These are phyloP conservation scores for Poteriospumella lacustris DNA, from an alignment of 108 stramenopile genomes.

Conservation along the genomic window DNA sequence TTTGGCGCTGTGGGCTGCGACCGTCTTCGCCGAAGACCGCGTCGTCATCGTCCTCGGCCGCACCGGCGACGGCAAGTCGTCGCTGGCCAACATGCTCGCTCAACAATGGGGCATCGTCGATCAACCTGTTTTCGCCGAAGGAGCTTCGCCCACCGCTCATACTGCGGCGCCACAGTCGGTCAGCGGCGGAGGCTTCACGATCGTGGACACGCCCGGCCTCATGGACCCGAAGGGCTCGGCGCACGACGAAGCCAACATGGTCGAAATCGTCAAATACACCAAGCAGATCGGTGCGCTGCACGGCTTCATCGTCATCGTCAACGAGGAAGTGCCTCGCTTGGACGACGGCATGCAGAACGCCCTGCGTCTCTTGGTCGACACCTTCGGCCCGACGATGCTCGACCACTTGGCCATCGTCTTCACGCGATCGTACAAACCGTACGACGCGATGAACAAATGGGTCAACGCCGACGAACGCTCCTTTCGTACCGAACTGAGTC, in stretches of 20 bases:
- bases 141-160: not conserved
- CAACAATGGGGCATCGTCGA: too few species aligned
- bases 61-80: too few species aligned
- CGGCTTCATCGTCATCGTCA: constrained; percentile 6
- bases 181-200: not conserved
- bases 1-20: too few species aligned
- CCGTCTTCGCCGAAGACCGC: too few species aligned
- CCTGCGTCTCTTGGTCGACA: not conserved
- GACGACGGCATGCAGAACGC: constrained; percentile 15
- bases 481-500: too few species aligned
- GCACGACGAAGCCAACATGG: not conserved
- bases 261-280: not conserved
- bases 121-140: not conserved
- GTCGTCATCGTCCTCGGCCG: too few species aligned
- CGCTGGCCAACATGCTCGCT: too few species aligned
- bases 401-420: constrained; percentile 12
- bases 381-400: constrained; percentile 5
- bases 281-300: not conserved
- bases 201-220: constrained; percentile 9
- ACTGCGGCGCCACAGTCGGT: not conserved
- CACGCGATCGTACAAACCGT: not conserved
- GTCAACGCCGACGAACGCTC: too few species aligned
- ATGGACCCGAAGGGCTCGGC: not conserved
- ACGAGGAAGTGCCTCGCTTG: constrained; percentile 19
- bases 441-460: too few species aligned